phyloP scores from a whole-genome alignment of 1,284 basidiomycete species.

The Sanguinoderma infundibulare region DNA sequence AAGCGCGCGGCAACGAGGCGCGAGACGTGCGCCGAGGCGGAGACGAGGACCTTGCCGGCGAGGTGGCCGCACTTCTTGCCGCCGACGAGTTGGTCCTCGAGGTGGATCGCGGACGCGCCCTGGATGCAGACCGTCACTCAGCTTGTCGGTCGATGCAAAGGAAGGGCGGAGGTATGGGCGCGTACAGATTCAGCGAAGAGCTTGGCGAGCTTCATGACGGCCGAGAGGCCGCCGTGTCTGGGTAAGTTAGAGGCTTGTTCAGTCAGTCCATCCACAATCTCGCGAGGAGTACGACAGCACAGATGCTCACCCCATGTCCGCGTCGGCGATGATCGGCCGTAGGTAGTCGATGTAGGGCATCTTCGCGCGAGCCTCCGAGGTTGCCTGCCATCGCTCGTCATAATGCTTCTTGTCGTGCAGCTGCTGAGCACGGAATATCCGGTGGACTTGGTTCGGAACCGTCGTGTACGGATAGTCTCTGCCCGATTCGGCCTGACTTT shows the following conservation, averaged over 20 bases:
- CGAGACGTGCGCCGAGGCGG: slow-evolving; percentile 84
- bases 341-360: slow-evolving; percentile 88
- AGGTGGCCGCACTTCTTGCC: slow-evolving; percentile 95
- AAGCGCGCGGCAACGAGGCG: slow-evolving; percentile 85
- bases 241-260: slow-evolving; percentile 8
- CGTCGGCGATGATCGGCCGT: slow-evolving; percentile 93
- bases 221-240: slow-evolving; percentile 90
- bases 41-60: slow-evolving; percentile 93
- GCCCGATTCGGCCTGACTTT: background rate
- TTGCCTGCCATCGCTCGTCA: slow-evolving; percentile 78
- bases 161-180: slow-evolving; percentile 4
- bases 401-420: slow-evolving; percentile 88
- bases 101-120: slow-evolving; percentile 88
- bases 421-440: slow-evolving; percentile 85
- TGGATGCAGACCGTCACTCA: slow-evolving; percentile 30
- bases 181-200: slow-evolving; percentile 87
- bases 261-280: slow-evolving; percentile 10
- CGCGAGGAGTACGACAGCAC: background rate
- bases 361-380: slow-evolving; percentile 65
- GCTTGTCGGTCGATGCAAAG: background rate
- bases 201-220: slow-evolving; percentile 97
- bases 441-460: slow-evolving; percentile 90
- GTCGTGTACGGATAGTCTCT: slow-evolving; percentile 95
- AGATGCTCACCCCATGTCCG: slow-evolving; percentile 82
- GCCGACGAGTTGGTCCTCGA: slow-evolving; percentile 93